phyloP scores from a whole-genome alignment of 2,329 filamentous ascomycete genomes.

The Cercospora berteroae region DNA sequence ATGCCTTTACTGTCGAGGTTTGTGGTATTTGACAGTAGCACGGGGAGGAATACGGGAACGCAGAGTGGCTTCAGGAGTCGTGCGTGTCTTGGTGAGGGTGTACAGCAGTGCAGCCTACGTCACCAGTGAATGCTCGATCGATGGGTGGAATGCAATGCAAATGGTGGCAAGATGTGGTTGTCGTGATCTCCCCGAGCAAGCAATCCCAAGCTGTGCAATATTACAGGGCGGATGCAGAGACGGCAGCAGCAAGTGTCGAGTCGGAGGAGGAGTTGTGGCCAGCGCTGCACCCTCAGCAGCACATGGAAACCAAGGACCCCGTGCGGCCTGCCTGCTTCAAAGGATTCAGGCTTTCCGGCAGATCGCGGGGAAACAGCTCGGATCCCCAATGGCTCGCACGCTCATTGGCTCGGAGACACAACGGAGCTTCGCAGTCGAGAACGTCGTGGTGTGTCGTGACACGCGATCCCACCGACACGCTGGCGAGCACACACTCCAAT shows the following conservation, averaged over 20 bases:
- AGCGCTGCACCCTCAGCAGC: not conserved
- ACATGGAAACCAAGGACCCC: not conserved
- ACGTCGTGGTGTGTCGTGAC: not conserved
- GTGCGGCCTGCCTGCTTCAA: not conserved
- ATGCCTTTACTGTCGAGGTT: not conserved
- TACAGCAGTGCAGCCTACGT: not conserved
- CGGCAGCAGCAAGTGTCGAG: not conserved
- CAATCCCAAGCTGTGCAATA: not conserved
- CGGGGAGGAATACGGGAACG: not conserved
- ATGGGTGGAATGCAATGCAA: conserved; percentile 2
- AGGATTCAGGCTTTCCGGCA: conserved; percentile 8
- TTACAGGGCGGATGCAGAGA: not conserved
- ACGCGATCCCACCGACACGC: conserved; percentile 18
- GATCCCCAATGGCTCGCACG: not conserved
- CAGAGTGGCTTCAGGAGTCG: not conserved
- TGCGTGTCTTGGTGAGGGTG: not conserved
- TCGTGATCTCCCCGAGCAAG: not conserved
- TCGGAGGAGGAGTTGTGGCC: not conserved
- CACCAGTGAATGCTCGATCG: conserved; percentile 4
- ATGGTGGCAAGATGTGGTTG: not conserved
- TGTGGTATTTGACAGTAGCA: not conserved
- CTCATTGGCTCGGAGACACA: not conserved
- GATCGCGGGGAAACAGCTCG: conserved; percentile 13
- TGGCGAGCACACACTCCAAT: not conserved
- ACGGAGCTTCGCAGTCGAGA: not conserved